These are phyloP conservation scores for Agmasoma carcini DNA, from an alignment of 371 early-diverging fungal species.

Conservation along the genomic window DNA sequence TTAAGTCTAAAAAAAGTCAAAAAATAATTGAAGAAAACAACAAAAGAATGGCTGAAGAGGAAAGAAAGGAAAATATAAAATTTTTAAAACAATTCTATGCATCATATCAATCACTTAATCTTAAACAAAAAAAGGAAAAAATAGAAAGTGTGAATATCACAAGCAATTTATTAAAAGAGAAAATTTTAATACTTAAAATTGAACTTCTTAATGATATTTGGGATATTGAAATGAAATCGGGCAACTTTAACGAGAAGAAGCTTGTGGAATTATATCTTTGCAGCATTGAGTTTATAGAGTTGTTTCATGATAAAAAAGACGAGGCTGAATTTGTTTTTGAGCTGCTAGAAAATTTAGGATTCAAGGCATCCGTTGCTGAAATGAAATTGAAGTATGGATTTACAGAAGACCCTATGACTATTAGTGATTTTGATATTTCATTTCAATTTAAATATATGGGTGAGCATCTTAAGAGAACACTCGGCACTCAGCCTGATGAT, in stretches of 20 bases:
- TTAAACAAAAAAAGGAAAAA: conserved; percentile 35
- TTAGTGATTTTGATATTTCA: conserved; percentile 53
- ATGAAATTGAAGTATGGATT: conserved; percentile 39
- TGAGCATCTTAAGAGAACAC: conserved; percentile 50
- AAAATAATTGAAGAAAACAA: conserved; percentile 50
- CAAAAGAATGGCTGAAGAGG: conserved; percentile 40
- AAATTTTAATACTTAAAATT: conserved; percentile 47
- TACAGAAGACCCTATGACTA: conserved; percentile 16
- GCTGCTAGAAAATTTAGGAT: conserved; percentile 44
- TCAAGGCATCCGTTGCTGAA: conserved; percentile 49
- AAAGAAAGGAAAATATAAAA: conserved; percentile 38
- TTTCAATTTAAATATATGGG: conserved; percentile 53
- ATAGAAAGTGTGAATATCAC: conserved; percentile 41
- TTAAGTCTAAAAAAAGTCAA: conserved; percentile 47
- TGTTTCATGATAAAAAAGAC: conserved; percentile 8
- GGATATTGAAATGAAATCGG: conserved; percentile 48
- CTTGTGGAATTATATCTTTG: conserved; percentile 49
- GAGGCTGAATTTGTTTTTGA: conserved; percentile 49
- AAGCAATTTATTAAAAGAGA: conserved; percentile 35
- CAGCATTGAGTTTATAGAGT: conserved; percentile 44
- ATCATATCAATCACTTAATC: conserved; percentile 35
- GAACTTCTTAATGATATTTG: conserved; percentile 52
- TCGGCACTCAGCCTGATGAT: conserved; percentile 50
- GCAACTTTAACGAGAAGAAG: conserved; percentile 39
- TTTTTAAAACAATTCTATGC: conserved; percentile 47